phyloP scores from a whole-genome alignment of 1,284 basidiomycete genomes.

The Pseudozyma tsukubaensis region DNA sequence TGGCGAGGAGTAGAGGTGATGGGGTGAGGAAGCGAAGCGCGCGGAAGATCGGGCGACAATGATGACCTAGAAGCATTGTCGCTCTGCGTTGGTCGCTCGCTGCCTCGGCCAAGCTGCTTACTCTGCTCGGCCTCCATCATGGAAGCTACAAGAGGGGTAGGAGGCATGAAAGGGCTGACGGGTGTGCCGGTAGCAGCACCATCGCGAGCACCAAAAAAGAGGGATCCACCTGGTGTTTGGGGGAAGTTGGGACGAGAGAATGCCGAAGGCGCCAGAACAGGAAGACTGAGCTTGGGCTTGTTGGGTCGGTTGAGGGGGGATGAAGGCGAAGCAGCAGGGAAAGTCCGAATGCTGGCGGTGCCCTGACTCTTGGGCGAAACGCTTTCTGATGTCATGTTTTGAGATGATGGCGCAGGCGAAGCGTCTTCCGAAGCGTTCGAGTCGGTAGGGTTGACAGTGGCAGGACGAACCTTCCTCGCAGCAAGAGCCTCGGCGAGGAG shows the following conservation, averaged over 20 bases:
- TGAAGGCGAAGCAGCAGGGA: conserved; percentile 13
- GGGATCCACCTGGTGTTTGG: conserved; percentile 56
- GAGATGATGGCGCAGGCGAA: conserved; percentile 5
- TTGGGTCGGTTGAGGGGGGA: conserved; percentile 40
- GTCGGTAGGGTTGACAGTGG: conserved; percentile 9
- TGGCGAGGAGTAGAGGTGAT: conserved; percentile 28
- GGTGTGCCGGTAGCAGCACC: conserved; percentile 59
- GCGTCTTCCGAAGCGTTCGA: conserved; percentile 3
- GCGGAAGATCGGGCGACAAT: conserved; percentile 24
- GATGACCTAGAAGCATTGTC: conserved; percentile 13
- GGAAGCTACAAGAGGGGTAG: conserved; percentile 55
- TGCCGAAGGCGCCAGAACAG: conserved; percentile 30
- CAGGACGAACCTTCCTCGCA: conserved; percentile 24
- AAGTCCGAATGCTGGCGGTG: neutral
- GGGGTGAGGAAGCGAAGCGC: conserved; percentile 22
- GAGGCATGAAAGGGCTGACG: conserved; percentile 61
- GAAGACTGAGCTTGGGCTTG: conserved; percentile 39
- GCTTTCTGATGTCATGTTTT: conserved; percentile 4
- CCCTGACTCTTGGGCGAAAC: conserved; percentile 30
- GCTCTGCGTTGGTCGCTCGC: conserved; percentile 9
- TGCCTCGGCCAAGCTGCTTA: conserved; percentile 14
- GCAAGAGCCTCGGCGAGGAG: conserved; percentile 40
- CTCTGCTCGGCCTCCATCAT: conserved; percentile 50
- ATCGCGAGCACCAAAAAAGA: conserved; percentile 58
- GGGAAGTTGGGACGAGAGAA: conserved; percentile 52